These are phyloP conservation scores for Aspergillus mulundensis DNA, from an alignment of 495 filamentous ascomycete species.

Conservation along the genomic window DNA sequence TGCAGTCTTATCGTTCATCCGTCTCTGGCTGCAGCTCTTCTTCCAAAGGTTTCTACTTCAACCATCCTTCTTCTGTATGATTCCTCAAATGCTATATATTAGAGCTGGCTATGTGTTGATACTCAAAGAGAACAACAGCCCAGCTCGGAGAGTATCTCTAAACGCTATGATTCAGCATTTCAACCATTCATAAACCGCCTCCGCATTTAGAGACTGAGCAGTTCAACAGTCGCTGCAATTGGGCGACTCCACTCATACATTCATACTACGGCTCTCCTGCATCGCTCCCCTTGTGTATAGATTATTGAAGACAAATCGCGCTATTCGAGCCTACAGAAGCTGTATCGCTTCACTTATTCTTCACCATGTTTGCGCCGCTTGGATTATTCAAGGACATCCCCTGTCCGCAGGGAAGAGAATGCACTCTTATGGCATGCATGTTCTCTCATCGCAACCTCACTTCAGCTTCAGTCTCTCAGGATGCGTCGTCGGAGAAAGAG, in stretches of 20 bases:
- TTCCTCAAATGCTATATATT: not conserved
- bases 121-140: too few species aligned
- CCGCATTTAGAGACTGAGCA: not conserved
- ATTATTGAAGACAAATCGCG: too few species aligned
- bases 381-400: slow-evolving; percentile 60
- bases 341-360: slow-evolving; percentile 16
- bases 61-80: not conserved
- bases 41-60: not conserved
- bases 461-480: not conserved
- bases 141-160: too few species aligned
- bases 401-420: slow-evolving; percentile 59
- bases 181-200: not conserved
- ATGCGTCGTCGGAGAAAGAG: not conserved
- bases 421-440: slow-evolving; percentile 54
- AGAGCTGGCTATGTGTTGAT: too few species aligned
- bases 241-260: too few species aligned
- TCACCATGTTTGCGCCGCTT: slow-evolving; percentile 62
- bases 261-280: too few species aligned
- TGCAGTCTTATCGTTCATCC: not conserved
- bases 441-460: slow-evolving; percentile 47
- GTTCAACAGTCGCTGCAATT: not conserved
- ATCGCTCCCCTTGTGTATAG: too few species aligned
- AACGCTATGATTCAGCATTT: too few species aligned
- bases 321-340: too few species aligned
- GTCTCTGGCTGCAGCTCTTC: not conserved